These are phyloP conservation scores for Eruca vesicaria DNA, from an alignment of 441 rosid species.

Conservation along the genomic window DNA sequence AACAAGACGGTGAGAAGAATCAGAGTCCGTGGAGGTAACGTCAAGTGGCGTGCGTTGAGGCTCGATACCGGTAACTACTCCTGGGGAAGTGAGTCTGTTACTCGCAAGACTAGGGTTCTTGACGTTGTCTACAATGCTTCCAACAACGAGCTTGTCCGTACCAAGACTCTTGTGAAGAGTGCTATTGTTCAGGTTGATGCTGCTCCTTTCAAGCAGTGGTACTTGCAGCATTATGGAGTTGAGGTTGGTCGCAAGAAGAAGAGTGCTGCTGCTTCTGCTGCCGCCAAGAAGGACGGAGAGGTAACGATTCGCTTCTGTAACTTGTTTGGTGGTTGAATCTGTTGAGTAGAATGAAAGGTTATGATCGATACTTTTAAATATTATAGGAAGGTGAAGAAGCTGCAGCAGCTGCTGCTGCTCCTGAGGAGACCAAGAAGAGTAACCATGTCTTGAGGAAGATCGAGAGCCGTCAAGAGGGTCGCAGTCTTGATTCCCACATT, in stretches of 20 bases:
- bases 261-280: conserved; percentile 4
- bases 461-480: conserved; percentile 30
- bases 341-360: neutral
- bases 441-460: conserved; percentile 38
- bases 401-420: neutral
- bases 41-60: conserved; percentile 78
- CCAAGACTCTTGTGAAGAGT: conserved; percentile 72
- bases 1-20: conserved; percentile 75
- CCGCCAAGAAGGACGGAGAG: conserved; percentile 59
- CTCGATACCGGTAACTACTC: conserved; percentile 75
- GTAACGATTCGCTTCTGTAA: conserved; percentile 2
- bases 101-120: conserved; percentile 74
- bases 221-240: conserved; percentile 62
- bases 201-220: conserved; percentile 78
- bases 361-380: neutral
- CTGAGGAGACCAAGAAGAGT: conserved; percentile 36
- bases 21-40: conserved; percentile 73
- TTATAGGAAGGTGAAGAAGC: conserved; percentile 25
- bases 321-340: neutral
- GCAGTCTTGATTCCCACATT: conserved; percentile 37
- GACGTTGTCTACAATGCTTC: conserved; percentile 81
- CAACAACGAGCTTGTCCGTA: conserved; percentile 77
- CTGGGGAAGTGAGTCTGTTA: conserved; percentile 75
- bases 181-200: conserved; percentile 78
- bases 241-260: conserved; percentile 82